These are phyloP conservation scores for Artemisia princeps DNA, from an alignment of 140 eudicot species.

Conservation along the genomic window DNA sequence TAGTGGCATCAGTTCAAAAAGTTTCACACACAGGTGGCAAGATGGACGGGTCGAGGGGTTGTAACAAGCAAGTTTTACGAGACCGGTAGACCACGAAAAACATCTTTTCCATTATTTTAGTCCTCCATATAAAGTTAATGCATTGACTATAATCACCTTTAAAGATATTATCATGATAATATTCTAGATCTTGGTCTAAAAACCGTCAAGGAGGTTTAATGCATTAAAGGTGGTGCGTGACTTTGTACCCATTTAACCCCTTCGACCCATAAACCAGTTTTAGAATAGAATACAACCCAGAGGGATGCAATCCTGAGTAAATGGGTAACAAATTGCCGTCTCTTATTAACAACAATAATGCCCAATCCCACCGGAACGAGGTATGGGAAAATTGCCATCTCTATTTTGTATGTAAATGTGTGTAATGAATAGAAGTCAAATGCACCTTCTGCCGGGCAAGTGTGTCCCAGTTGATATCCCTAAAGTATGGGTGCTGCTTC, in stretches of 20 bases:
- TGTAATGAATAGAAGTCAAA: neutral
- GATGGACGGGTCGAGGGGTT: neutral
- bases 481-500: slow-evolving; percentile 81
- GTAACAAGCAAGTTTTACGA: neutral
- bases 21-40: slow-evolving; percentile 7
- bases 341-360: neutral
- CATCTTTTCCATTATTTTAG: slow-evolving; percentile 1
- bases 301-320: neutral
- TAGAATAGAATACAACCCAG: neutral
- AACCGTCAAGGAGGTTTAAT: neutral
- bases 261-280: neutral
- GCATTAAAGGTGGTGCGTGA: neutral
- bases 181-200: neutral
- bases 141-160: neutral
- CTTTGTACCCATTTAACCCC: neutral
- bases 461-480: slow-evolving; percentile 94
- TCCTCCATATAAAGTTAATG: neutral
- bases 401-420: neutral
- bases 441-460: slow-evolving; percentile 89
- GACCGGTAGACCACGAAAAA: neutral
- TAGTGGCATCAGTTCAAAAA: slow-evolving; percentile 16
- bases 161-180: neutral
- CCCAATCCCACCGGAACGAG: neutral
- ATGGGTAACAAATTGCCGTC: neutral
- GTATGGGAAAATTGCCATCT: neutral